Evolutionary conservation across 768 basidiomycete species (phyloP), one percentile per base, ranked within the genome.

Genomic region (Trametopsis cervina): DNA sequence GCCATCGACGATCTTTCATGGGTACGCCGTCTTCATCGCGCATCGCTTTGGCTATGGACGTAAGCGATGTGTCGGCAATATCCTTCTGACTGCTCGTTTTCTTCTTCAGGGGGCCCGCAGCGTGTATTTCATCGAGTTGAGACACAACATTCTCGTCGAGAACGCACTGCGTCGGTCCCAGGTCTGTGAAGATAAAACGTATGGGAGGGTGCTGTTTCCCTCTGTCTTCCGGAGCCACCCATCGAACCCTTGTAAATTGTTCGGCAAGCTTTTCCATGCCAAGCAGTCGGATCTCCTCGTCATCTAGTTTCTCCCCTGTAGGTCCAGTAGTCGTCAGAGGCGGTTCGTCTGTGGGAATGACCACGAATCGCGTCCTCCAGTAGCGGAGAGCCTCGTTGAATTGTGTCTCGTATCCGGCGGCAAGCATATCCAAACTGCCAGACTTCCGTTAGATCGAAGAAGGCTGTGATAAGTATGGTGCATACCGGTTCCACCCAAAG

Each of bases 241-340:
- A 94, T 3, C 90, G 81, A 42, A 88, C 74, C 60, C 83, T 87
- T 25, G 83, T 82, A 63, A 97, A 90, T 39, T 86, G 76, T 53
- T 95, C 92, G 3, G 89, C 85, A 0, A 99, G 81, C 57, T 89
- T 90, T 60, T 92, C 89, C 39, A 94, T 93, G 0, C 96, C 96
- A 35, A 89, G 69, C 20, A 96, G 74, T 13, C 89, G 83, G 13
- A 85, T 82, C 64, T 95, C 93, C 63, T 93, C 89, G 24, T 91
- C 89, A 55, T 83, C 80, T 42, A 95, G 73, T 45, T 72, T 73
- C 61, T 95, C 92, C 1, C 84, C 86, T 1, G 75, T 74, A 0
- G 85, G 74, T 0, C 82, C 80, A 11, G 70, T 67, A 38, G 68
- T 74, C 1, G 73, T 61, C 26, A 72, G 67, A 3, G 77, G 90